Percentiles rank a stretch among this genome's conserved stretches.
Evolutionary conservation across 768 basidiomycete genomes (phyloP).

Genomic region (Trametes cinnabarina): DNA sequence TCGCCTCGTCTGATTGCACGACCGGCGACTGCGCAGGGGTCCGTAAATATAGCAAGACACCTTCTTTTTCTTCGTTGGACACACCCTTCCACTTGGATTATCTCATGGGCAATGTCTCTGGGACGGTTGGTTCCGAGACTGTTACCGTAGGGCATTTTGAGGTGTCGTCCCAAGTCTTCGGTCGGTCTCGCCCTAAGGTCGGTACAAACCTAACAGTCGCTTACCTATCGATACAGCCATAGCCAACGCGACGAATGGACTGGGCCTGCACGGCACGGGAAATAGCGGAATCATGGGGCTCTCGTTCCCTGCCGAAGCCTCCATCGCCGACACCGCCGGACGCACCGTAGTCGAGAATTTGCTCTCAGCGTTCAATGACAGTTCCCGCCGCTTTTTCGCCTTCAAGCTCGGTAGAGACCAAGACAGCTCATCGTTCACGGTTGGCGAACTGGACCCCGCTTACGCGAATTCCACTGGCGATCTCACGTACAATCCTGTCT

Average conservation of each 20-base stretch:
- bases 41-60: constrained; percentile 37
- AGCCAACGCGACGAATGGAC: constrained; percentile 41
- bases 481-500: constrained; percentile 41
- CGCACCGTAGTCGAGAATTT: constrained; percentile 48
- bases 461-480: constrained; percentile 32
- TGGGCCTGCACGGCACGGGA: constrained; percentile 44
- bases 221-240: constrained; percentile 35
- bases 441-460: constrained; percentile 46
- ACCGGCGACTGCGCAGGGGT: constrained; percentile 45
- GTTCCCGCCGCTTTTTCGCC: constrained; percentile 44
- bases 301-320: constrained; percentile 45
- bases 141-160: constrained; percentile 45
- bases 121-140: constrained; percentile 46
- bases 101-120: constrained; percentile 48
- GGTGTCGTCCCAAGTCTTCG: constrained; percentile 48
- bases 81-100: constrained; percentile 46
- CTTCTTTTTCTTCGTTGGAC: constrained; percentile 32
- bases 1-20: constrained; percentile 46
- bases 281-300: constrained; percentile 59
- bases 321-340: constrained; percentile 46
- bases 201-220: neutral
- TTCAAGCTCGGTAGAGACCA: constrained; percentile 44
- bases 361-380: constrained; percentile 40
- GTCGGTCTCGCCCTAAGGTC: constrained; percentile 26
- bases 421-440: constrained; percentile 46